Base-by-base conservation (phyloP, 169 alveolate species). In the Plasmodium vivax region DNA sequence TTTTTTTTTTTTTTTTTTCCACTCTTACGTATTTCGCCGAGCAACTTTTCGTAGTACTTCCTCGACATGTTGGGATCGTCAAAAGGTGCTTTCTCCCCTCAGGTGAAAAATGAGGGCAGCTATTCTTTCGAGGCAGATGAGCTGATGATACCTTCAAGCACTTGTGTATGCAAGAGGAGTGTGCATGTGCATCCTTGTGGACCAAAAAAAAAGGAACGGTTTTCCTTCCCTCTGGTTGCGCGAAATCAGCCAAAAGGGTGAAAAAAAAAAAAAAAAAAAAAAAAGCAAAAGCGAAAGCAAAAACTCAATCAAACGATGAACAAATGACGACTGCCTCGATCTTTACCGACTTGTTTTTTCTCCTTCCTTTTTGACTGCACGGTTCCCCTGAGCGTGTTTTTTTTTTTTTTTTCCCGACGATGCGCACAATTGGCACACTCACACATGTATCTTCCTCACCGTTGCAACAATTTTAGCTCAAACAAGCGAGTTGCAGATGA, bases 1-100 rank as follows among this genome's bases (percentile, higher is more conserved):
- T 14, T 85, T 85, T 19, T 74, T 47, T 74, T 54, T 14, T 16
- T 14, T 85, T 85, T 19, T 74, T 47, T 74, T 54, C 14, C 27
- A 38, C 7, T 79, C 94, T 88, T 88, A 88, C 94, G 94, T 23
- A 88, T 77, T 38, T 81, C 94, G 62, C 91, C 30, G 38, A 81
- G 45, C 34, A 88, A 80, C 75, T 81, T 77, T 54, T 88, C 94
- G 82, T 88, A 88, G 82, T 88, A 88, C 34, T 88, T 88, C 82
- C 71, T 88, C 45, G 94, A 88, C 88, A 79, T 87, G 32, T n/a
- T 62, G 34, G 14, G 14, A 62, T 23, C 30, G 38, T 62, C 30
- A 16, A 19, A 62, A 62, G 34, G 75, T 16, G 75, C 6, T 62
- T 62, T 62, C 75, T 19, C 75, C 75, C 75, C 34, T 62, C 34